Evolutionary conservation across 73 alveolate species (phyloP).

Genomic region (Paramecium octaurelia): DNA sequence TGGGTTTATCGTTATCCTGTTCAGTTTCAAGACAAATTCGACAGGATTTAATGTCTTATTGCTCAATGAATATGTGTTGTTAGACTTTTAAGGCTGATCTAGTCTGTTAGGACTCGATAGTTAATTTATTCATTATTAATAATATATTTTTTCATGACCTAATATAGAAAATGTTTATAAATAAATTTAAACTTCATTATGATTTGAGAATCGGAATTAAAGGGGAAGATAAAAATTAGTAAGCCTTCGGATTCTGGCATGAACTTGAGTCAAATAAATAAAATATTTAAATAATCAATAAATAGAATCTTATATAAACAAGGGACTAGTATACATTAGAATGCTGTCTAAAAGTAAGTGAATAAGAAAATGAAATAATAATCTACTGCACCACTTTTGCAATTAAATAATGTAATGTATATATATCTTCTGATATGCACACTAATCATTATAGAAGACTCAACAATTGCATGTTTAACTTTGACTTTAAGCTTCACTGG

Average conservation of each 20-base stretch:
- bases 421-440: background rate
- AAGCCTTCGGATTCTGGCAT: background rate
- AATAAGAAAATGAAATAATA: background rate
- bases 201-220: background rate
- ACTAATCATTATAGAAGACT: background rate
- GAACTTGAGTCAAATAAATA: background rate
- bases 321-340: background rate
- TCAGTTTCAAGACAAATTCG: conserved; percentile 41
- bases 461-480: background rate
- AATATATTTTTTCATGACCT: background rate
- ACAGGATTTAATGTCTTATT: background rate
- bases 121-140: background rate
- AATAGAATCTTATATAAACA: background rate
- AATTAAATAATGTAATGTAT: background rate
- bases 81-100: conserved; percentile 22
- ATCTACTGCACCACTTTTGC: background rate
- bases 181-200: background rate
- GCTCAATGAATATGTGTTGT: background rate
- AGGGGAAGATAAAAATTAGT: background rate
- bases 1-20: background rate
- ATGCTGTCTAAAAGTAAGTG: background rate
- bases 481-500: background rate
- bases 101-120: background rate
- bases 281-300: background rate
- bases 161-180: background rate